A percentile compares a stretch with the other conserved stretches of the same genome.
phyloP scores from a whole-genome alignment of 371 early-diverging fungal species.

The Apophysomyces variabilis region DNA sequence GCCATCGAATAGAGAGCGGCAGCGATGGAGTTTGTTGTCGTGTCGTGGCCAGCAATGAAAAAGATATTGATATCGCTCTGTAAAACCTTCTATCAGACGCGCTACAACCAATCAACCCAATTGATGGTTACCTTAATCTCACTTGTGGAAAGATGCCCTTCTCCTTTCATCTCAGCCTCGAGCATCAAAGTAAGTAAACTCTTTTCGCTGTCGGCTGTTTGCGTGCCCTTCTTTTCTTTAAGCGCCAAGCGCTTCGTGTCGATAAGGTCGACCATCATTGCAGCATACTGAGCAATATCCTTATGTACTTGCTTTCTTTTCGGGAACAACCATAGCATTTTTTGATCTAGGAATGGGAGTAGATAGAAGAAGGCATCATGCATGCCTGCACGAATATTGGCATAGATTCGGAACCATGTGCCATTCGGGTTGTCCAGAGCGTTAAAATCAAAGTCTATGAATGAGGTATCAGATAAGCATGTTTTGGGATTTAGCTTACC shows the following conservation, averaged over 20 bases:
- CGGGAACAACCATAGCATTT: constrained; percentile 25
- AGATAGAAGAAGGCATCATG: constrained; percentile 44
- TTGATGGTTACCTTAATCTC: constrained; percentile 26
- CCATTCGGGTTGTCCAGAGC: constrained; percentile 28
- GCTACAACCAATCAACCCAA: neutral
- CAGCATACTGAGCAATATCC: constrained; percentile 18
- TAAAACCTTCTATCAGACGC: neutral
- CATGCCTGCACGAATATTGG: constrained; percentile 24
- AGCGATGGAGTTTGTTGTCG: neutral
- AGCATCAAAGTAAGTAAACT: constrained; percentile 44
- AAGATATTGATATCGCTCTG: constrained; percentile 1
- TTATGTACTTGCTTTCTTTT: constrained; percentile 27
- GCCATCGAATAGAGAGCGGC: neutral
- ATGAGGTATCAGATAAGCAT: neutral
- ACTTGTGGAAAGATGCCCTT: constrained; percentile 19
- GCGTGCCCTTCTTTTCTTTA: constrained; percentile 21
- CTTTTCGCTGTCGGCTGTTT: constrained; percentile 20
- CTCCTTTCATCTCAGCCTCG: constrained; percentile 33
- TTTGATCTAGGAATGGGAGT: constrained; percentile 54
- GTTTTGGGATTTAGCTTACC: constrained; percentile 18
- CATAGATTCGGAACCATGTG: constrained; percentile 34
- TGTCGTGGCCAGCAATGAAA: constrained; percentile 3
- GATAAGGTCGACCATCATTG: constrained; percentile 36
- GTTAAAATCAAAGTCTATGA: constrained; percentile 39
- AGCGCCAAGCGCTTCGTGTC: constrained; percentile 37